These are phyloP conservation scores for Fusarium luffae DNA, from an alignment of 2,329 filamentous ascomycete genomes.

Conservation along the genomic window DNA sequence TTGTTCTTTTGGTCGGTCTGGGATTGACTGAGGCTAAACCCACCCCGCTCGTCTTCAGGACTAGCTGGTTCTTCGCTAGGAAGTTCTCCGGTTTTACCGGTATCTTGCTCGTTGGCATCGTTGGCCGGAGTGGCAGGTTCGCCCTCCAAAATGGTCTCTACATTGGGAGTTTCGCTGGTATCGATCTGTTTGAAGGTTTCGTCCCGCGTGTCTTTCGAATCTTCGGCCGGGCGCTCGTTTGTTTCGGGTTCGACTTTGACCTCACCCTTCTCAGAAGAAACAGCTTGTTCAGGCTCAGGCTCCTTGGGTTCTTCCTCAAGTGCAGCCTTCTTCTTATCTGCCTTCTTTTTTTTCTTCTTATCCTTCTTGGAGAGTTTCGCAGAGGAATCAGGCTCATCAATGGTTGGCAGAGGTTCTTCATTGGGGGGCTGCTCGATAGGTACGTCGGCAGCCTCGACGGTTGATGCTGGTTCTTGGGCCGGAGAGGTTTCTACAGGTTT, in stretches of 20 bases:
- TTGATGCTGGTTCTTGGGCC: slow-evolving; percentile 34
- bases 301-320: slow-evolving; percentile 39
- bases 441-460: slow-evolving; percentile 24
- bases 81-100: slow-evolving; percentile 34
- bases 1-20: slow-evolving; percentile 52
- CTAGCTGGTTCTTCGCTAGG: slow-evolving; percentile 41
- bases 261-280: slow-evolving; percentile 29
- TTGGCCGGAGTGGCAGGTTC: slow-evolving; percentile 19
- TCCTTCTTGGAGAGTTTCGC: slow-evolving; percentile 50
- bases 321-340: slow-evolving; percentile 47
- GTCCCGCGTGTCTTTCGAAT: slow-evolving; percentile 20
- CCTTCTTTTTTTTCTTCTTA: slow-evolving; percentile 47
- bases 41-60: slow-evolving; percentile 48
- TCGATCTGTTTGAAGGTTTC: slow-evolving; percentile 31
- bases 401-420: slow-evolving; percentile 21
- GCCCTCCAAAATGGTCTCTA: slow-evolving; percentile 12
- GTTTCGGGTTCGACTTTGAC: slow-evolving; percentile 19
- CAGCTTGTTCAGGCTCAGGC: slow-evolving; percentile 24
- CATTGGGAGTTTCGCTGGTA: slow-evolving; percentile 15
- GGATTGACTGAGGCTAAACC: slow-evolving; percentile 45
- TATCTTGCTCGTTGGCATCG: slow-evolving; percentile 31
- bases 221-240: slow-evolving; percentile 21
- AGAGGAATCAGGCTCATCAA: slow-evolving; percentile 39
- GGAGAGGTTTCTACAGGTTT: slow-evolving; percentile 34
- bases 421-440: slow-evolving; percentile 20